phyloP scores from a whole-genome alignment of 176 grass and related monocot genomes.

The Aegilops sharonensis region DNA sequence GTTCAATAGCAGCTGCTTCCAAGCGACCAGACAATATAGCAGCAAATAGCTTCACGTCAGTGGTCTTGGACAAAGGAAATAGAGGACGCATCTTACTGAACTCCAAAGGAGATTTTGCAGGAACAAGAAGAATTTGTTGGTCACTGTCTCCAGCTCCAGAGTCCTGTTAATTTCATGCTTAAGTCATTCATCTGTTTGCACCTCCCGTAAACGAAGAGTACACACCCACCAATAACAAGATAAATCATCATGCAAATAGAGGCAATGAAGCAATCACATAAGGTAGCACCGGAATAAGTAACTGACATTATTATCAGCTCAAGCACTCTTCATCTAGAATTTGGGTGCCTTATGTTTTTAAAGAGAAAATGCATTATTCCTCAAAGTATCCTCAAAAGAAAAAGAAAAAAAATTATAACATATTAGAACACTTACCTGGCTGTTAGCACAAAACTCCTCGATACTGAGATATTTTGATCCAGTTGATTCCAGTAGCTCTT shows the following conservation, averaged over 20 bases:
- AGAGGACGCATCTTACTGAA: slow-evolving; percentile 64
- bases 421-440: slow-evolving; percentile 54
- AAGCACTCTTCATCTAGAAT: background rate
- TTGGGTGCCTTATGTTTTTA: background rate
- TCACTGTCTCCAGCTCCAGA: slow-evolving; percentile 60
- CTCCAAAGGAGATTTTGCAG: slow-evolving; percentile 59
- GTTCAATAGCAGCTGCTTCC: slow-evolving; percentile 73
- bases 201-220: slow-evolving; percentile 37
- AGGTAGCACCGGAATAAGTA: background rate
- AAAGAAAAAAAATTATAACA: background rate
- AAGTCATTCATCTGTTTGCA: slow-evolving; percentile 39
- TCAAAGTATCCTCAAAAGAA: background rate
- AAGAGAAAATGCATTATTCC: background rate
- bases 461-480: slow-evolving; percentile 71
- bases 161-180: slow-evolving; percentile 47
- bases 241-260: slow-evolving; percentile 7
- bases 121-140: slow-evolving; percentile 79
- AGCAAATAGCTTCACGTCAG: slow-evolving; percentile 79
- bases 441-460: slow-evolving; percentile 76
- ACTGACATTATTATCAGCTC: background rate
- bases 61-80: slow-evolving; percentile 75
- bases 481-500: slow-evolving; percentile 53
- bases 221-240: background rate
- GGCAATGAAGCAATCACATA: slow-evolving; percentile 2
- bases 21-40: slow-evolving; percentile 68